A percentile compares a stretch with the other conserved stretches of the same genome.
phyloP scores from a whole-genome alignment of 768 basidiomycete genomes.

The Auriscalpium microsporum region DNA sequence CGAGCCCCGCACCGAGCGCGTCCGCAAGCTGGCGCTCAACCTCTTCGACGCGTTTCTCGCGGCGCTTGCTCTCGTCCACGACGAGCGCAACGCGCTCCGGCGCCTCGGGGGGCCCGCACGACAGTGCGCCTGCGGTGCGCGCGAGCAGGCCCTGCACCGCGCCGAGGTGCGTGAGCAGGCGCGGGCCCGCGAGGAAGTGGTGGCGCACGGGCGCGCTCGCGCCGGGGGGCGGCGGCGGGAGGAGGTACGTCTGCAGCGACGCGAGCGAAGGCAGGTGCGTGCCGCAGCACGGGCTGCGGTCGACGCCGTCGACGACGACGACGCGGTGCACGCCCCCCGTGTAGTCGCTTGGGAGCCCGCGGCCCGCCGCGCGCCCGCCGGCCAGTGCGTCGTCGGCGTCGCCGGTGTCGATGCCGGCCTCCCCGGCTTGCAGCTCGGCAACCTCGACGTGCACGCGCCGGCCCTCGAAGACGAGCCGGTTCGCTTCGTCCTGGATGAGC shows the following conservation, averaged over 20 bases:
- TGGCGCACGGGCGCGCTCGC: constrained; percentile 59
- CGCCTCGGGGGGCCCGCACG: constrained; percentile 58
- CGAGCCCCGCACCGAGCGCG: constrained; percentile 34
- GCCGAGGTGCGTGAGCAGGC: constrained; percentile 56
- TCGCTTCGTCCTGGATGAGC: constrained; percentile 53
- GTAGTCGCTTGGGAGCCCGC: constrained; percentile 63
- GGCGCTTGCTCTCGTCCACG: constrained; percentile 55
- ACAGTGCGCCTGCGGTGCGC: constrained; percentile 49
- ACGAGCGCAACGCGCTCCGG: constrained; percentile 62
- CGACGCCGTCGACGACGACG: constrained; percentile 74
- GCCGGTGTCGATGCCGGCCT: constrained; percentile 20
- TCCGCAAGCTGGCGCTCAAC: constrained; percentile 58
- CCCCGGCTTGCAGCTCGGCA: constrained; percentile 44
- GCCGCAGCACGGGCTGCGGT: constrained; percentile 79
- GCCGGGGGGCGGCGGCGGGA: constrained; percentile 56
- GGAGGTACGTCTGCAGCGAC: constrained; percentile 62
- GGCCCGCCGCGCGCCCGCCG: constrained; percentile 44
- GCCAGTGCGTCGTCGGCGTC: constrained; percentile 27
- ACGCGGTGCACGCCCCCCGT: constrained; percentile 72
- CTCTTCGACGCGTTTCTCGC: constrained; percentile 61
- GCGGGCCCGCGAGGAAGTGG: constrained; percentile 77
- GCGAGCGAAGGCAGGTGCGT: constrained; percentile 77
- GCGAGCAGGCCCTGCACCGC: constrained; percentile 50
- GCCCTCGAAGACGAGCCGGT: constrained; percentile 62
- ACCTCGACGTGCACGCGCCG: constrained; percentile 67